Conservation (phyloP, 805 yeast genomes). For the Saccharomycopsis selenospora region DNA sequence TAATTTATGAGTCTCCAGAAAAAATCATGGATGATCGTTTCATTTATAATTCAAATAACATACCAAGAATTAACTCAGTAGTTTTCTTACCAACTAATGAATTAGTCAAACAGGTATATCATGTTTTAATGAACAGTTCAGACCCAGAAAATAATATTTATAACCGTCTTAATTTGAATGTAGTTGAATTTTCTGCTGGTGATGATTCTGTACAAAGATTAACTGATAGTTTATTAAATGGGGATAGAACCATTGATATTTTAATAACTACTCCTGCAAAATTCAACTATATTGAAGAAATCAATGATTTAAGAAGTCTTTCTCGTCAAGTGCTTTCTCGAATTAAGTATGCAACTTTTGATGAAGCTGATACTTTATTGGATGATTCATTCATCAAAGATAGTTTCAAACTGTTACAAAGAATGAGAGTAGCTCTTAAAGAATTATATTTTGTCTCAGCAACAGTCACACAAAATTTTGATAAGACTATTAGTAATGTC, state of each 20-base stretch:
- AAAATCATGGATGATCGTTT: neutral
- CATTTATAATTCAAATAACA: neutral
- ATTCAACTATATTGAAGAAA: slow-evolving; percentile 34
- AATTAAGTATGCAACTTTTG: slow-evolving; percentile 63
- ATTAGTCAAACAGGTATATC: slow-evolving; percentile 70
- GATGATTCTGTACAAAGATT: neutral
- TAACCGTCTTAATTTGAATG: slow-evolving; percentile 7
- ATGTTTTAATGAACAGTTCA: slow-evolving; percentile 28
- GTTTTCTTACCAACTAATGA: slow-evolving; percentile 80
- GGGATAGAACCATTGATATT: slow-evolving; percentile 54
- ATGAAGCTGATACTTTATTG: slow-evolving; percentile 91
- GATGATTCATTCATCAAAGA: slow-evolving; percentile 69
- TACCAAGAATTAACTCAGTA: slow-evolving; percentile 53
- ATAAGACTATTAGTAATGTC: slow-evolving; percentile 46
- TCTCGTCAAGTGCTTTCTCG: slow-evolving; percentile 30
- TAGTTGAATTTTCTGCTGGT: slow-evolving; percentile 10
- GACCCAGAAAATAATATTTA: slow-evolving; percentile 6
- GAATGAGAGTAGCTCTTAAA: slow-evolving; percentile 33
- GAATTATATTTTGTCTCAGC: slow-evolving; percentile 81
- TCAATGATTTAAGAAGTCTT: slow-evolving; percentile 29
- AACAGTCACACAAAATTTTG: slow-evolving; percentile 77
- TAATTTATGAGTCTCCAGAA: neutral
- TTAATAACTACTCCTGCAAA: slow-evolving; percentile 83
- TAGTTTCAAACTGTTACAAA: slow-evolving; percentile 46
- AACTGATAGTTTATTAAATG: neutral